These are phyloP conservation scores for Auricularia sp. DNA, from an alignment of 768 basidiomycete genomes.

Conservation along the genomic window DNA sequence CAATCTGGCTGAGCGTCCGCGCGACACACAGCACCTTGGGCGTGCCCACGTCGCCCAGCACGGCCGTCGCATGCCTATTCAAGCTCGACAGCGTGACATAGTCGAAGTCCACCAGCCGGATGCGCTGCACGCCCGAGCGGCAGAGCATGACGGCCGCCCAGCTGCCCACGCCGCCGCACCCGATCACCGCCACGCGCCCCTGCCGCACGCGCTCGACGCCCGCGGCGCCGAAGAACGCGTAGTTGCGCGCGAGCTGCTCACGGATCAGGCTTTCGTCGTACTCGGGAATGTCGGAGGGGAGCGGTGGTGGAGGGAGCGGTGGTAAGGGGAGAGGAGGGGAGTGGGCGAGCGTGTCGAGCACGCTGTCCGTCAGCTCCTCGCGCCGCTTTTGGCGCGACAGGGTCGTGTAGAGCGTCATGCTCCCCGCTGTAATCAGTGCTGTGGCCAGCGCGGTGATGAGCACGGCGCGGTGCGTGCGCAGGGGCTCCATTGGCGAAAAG, in stretches of 20 bases:
- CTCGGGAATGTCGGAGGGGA: constrained; percentile 13
- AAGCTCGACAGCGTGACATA: constrained; percentile 90
- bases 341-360: too few relatives aligned
- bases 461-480: too few relatives aligned
- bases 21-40: constrained; percentile 81
- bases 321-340: not conserved
- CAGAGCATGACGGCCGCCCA: constrained; percentile 88
- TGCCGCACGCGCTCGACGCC: constrained; percentile 69
- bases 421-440: too few relatives aligned
- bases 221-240: constrained; percentile 87
- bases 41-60: constrained; percentile 81
- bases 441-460: too few relatives aligned
- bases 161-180: constrained; percentile 94
- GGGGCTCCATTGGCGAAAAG: too few relatives aligned
- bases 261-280: constrained; percentile 74
- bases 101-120: constrained; percentile 89
- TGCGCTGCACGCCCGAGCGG: constrained; percentile 58
- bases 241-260: constrained; percentile 89
- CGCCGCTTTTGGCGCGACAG: too few relatives aligned
- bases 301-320: not conserved
- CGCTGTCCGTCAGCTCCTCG: too few relatives aligned
- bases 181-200: constrained; percentile 76
- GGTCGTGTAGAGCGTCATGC: too few relatives aligned
- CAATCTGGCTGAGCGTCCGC: constrained; percentile 41
- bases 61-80: constrained; percentile 89